Conservation (phyloP, 805 yeast species). For the Kuraishia ogatae region DNA sequence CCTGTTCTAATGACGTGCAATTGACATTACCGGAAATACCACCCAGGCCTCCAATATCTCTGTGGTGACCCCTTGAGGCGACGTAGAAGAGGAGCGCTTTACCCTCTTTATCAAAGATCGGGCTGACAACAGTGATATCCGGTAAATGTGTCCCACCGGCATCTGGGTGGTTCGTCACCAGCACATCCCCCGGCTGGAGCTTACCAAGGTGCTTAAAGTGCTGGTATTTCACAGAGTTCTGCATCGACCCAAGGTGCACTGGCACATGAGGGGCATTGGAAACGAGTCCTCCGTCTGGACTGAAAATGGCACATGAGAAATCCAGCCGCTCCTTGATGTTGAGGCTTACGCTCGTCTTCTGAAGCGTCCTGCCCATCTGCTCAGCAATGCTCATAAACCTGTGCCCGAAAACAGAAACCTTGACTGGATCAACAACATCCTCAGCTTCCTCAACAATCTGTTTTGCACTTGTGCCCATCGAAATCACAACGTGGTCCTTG, state of each 20-base stretch:
- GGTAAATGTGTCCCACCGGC: conserved; percentile 86
- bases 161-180: conserved; percentile 74
- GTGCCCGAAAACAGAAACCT: conserved; percentile 71
- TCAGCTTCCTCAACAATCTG: conserved; percentile 6
- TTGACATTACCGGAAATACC: conserved; percentile 24
- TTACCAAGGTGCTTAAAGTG: conserved; percentile 30
- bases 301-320: conserved; percentile 79
- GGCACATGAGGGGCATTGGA: conserved; percentile 90
- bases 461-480: conserved; percentile 6
- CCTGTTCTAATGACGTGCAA: conserved; percentile 38
- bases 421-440: conserved; percentile 51
- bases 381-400: conserved; percentile 89
- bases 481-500: conserved; percentile 53
- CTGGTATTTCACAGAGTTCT: conserved; percentile 66
- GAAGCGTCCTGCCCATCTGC: conserved; percentile 77
- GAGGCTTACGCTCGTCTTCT: conserved; percentile 73
- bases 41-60: conserved; percentile 96
- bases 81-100: conserved; percentile 69
- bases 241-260: conserved; percentile 82
- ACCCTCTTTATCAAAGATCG: conserved; percentile 51
- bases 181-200: conserved; percentile 63
- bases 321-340: conserved; percentile 80
- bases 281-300: conserved; percentile 65
- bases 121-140: conserved; percentile 88
- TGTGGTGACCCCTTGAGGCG: conserved; percentile 94